Evolutionary conservation across 164 flowering plant genomes (phyloP).

Genomic region (Aristolochia californica): DNA sequence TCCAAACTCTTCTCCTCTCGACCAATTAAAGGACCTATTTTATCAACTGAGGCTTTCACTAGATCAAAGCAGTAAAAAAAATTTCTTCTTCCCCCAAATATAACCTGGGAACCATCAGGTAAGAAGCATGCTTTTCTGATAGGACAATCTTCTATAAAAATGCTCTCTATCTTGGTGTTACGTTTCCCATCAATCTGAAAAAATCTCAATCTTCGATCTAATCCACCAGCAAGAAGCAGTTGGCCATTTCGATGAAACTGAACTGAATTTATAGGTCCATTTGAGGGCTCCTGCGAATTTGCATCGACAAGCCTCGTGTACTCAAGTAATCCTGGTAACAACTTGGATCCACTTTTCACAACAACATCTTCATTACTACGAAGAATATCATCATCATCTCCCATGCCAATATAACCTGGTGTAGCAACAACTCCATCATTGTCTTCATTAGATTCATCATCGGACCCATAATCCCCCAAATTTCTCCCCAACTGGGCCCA

Average conservation of each 20-base stretch:
- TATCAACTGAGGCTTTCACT: conserved; percentile 64
- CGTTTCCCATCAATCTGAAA: conserved; percentile 89
- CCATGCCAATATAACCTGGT: conserved; percentile 21
- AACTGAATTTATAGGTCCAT: conserved; percentile 62
- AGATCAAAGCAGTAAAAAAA: conserved; percentile 83
- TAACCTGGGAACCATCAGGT: conserved; percentile 86
- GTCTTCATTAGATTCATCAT: conserved; percentile 44
- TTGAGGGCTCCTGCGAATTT: conserved; percentile 60
- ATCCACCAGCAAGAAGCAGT: conserved; percentile 73
- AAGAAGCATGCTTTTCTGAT: conserved; percentile 61
- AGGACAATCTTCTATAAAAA: conserved; percentile 84
- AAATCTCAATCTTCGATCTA: conserved; percentile 59
- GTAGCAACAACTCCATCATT: conserved; percentile 22
- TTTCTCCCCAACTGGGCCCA: conserved; percentile 58
- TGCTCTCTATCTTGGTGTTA: conserved; percentile 62
- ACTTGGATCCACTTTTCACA: conserved; percentile 38
- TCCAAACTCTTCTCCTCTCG: conserved; percentile 95
- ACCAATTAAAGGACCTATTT: conserved; percentile 72
- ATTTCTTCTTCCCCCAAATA: conserved; percentile 76
- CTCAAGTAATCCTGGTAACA: conserved; percentile 73
- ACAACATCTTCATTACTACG: conserved; percentile 63
- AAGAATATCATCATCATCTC: conserved; percentile 38
- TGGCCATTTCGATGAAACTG: conserved; percentile 83
- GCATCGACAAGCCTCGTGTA: conserved; percentile 66
- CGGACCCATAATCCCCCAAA: conserved; percentile 13